These are phyloP conservation scores for Talaromyces sp. DNA, from an alignment of 2,329 filamentous ascomycete species.

Conservation along the genomic window DNA sequence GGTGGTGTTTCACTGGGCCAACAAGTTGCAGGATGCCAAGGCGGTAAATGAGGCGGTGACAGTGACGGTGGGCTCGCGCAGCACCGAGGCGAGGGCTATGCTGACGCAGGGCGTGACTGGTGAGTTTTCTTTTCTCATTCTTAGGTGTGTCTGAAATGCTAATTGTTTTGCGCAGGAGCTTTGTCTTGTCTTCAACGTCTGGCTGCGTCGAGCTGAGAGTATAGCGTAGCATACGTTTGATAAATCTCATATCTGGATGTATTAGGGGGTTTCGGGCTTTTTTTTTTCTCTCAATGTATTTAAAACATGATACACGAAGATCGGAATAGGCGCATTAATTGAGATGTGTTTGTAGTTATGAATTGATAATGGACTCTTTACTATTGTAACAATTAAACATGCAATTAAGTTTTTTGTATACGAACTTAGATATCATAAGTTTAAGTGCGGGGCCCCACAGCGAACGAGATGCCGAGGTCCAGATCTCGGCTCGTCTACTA, in stretches of 20 bases:
- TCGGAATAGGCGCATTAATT: neutral
- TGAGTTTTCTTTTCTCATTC: slow-evolving; percentile 38
- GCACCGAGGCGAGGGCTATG: slow-evolving; percentile 80
- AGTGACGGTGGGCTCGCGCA: slow-evolving; percentile 78
- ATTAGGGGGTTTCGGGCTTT: neutral
- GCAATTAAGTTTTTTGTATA: neutral
- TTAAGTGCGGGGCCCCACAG: neutral
- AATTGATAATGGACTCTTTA: too few species aligned
- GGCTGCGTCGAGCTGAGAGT: slow-evolving; percentile 20
- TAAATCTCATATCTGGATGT: neutral
- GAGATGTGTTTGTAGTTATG: neutral
- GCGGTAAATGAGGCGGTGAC: slow-evolving; percentile 67
- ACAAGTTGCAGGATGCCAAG: slow-evolving; percentile 58
- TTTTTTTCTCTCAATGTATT: neutral
- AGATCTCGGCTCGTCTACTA: neutral
- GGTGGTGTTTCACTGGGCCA: slow-evolving; percentile 91
- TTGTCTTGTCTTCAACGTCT: slow-evolving; percentile 50
- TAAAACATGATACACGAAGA: neutral
- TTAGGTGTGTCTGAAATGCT: slow-evolving; percentile 1
- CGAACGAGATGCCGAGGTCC: neutral
- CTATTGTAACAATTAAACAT: too few species aligned
- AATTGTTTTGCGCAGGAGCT: slow-evolving; percentile 35
- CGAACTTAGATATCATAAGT: neutral
- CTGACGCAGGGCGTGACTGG: slow-evolving; percentile 88
- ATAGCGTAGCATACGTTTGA: neutral